Base-by-base conservation (phyloP, 768 basidiomycete species). In the Tricholoma furcatifolium region DNA sequence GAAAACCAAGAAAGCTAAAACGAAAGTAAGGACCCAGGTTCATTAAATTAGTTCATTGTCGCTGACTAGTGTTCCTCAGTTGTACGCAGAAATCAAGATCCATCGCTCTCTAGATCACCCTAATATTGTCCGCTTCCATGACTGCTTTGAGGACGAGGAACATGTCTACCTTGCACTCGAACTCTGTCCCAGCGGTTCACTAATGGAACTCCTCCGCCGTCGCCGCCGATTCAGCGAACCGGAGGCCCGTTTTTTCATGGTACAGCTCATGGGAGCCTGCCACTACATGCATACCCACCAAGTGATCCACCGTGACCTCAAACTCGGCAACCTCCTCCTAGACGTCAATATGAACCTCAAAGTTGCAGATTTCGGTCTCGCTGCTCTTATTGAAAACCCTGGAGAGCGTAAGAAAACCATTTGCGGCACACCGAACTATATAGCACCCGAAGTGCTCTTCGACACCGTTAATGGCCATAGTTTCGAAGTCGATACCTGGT, bases 351-450 rank as follows among this genome's bases (percentile, higher is more conserved):
- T 98, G 94, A 93, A 97, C 65, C 78, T 98, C 67, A 93, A 97
- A 65, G 93, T 98, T 17, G 96, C 93, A 18, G 96, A 99, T 72
- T 97, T 99, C 71, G 96, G 96, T 9, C 78, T 99, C 18, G 96
- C 97, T 0, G 97, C 96, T 2, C 80, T 99, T 43, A 96, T 98
- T 43, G 95, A 98, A 74, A 95, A 84, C 65, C 91, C 91, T 10
- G 96, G 96, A 0, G 96, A 98, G 69, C 75, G 96, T 65, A 97
- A 98, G 80, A 98, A 98, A 83, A 99, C 96, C 0, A 97, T 98
- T 43, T 98, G 97, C 60, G 96, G 96, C 1, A 99, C 96, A 0
- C 97, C 96, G 2, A 98, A 99, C 66, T 98, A 99, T 66, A 98
- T 99, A 57, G 96, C 97, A 0, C 97, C 97, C 0, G 96, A 98